Evolutionary conservation across 441 rosid genomes (phyloP).

Genomic region (Populus hybrid): DNA sequence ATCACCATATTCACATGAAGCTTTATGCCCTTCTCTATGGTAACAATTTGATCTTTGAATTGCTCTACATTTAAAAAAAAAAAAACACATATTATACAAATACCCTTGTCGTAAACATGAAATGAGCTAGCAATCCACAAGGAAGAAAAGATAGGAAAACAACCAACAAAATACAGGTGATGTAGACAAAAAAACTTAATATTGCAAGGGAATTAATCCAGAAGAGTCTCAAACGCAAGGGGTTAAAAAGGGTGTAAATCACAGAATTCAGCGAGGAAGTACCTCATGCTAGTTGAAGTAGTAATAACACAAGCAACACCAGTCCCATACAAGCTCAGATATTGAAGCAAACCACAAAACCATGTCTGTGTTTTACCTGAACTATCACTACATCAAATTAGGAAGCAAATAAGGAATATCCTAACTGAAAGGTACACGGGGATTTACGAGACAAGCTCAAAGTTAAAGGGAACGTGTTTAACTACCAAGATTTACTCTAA

Average conservation of each 20-base stretch:
- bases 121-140: not conserved
- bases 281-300: conserved; percentile 57
- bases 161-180: not conserved
- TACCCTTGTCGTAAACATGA: not conserved
- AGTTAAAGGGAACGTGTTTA: not conserved
- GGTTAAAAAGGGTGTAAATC: not conserved
- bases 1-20: conserved; percentile 39
- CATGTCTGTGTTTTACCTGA: conserved; percentile 46
- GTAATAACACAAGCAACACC: conserved; percentile 55
- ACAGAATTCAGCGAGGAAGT: conserved; percentile 5
- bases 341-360: conserved; percentile 48
- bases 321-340: conserved; percentile 41
- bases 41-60: conserved; percentile 53
- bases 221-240: too few relatives aligned
- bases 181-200: not conserved
- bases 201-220: not conserved
- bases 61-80: conserved; percentile 34
- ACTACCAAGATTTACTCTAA: conserved; percentile 44
- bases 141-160: not conserved
- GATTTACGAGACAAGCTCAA: not conserved
- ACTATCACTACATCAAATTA: conserved; percentile 25
- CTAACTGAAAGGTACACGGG: not conserved
- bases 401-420: conserved; percentile 4
- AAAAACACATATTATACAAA: not conserved
- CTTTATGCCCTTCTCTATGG: conserved; percentile 49